Evolutionary conservation across 352 stramenopile genomes (phyloP).

Genomic region (Elongisporangium anandrum): DNA sequence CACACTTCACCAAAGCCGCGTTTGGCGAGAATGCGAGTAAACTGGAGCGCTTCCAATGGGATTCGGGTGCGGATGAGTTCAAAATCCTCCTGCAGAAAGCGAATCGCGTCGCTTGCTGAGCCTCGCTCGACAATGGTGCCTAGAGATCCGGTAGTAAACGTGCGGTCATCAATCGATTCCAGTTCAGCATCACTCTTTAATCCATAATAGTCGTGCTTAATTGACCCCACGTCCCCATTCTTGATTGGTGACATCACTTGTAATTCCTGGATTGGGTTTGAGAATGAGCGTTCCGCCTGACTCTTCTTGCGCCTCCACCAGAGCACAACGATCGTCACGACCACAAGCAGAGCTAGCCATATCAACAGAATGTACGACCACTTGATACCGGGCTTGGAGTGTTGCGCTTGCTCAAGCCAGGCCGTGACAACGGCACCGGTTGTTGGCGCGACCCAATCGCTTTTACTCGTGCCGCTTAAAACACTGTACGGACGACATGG

Average conservation of each 20-base stretch:
- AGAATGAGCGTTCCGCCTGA: neutral
- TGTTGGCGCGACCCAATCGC: constrained; percentile 9
- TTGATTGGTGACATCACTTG: too few species aligned
- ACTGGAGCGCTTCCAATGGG: neutral
- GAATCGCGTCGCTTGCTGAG: too few species aligned
- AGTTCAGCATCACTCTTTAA: too few species aligned
- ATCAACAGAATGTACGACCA: too few species aligned
- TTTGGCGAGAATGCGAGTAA: constrained; percentile 6
- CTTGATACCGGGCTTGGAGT: neutral
- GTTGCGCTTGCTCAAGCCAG: constrained; percentile 9
- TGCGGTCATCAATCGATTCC: too few species aligned
- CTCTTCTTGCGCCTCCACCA: neutral
- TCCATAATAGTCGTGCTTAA: too few species aligned
- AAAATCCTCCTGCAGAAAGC: neutral
- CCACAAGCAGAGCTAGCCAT: neutral
- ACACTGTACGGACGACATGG: constrained; percentile 6
- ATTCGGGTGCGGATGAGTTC: neutral
- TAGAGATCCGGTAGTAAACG: too few species aligned
- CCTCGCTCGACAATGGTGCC: too few species aligned
- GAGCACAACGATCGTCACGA: neutral
- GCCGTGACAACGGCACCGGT: constrained; percentile 5
- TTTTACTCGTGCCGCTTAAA: neutral
- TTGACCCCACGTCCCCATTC: too few species aligned
- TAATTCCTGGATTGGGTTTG: too few species aligned
- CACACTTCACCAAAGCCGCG: constrained; percentile 59